Percentiles rank a stretch among this genome's conserved stretches.
phyloP scores from a whole-genome alignment of 106 monocot species.

The Apostasia shenzhenica region DNA sequence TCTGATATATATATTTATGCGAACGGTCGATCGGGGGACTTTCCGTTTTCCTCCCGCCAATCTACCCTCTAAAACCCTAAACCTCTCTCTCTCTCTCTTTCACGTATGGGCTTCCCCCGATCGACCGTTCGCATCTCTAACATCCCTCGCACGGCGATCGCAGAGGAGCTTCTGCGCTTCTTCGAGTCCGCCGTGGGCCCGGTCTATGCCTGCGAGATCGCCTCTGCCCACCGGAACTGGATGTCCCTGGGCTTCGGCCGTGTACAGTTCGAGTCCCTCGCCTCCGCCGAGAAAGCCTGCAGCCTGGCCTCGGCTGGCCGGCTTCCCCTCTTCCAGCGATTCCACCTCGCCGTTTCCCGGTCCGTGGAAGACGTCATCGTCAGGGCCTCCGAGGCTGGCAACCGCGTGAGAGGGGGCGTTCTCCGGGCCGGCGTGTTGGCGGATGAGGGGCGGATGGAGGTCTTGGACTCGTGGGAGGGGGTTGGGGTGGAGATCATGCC shows the following conservation, averaged over 20 bases:
- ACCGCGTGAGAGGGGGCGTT: constrained; percentile 23
- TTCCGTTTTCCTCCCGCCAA: no score
- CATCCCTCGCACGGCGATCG: constrained; percentile 56
- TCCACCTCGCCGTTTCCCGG: constrained; percentile 24
- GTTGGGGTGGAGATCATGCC: constrained; percentile 63
- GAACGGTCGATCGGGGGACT: no score
- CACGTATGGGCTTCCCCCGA: background rate
- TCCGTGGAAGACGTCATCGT: constrained; percentile 46
- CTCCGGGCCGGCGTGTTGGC: constrained; percentile 41
- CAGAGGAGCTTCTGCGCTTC: constrained; percentile 54
- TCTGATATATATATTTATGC: no score
- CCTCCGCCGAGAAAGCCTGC: constrained; percentile 33
- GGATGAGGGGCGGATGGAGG: constrained; percentile 43
- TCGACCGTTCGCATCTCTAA: constrained; percentile 46
- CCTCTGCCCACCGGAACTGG: constrained; percentile 44
- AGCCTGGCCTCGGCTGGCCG: constrained; percentile 9
- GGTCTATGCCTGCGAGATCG: constrained; percentile 73
- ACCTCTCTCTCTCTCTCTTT: no score
- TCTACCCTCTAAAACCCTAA: no score
- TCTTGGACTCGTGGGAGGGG: constrained; percentile 42
- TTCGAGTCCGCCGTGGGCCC: constrained; percentile 53
- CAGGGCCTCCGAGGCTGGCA: constrained; percentile 24
- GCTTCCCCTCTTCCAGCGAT: constrained; percentile 42
- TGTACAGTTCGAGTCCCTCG: constrained; percentile 68
- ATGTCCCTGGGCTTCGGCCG: constrained; percentile 50